Percentiles rank a stretch among this genome's conserved stretches.
Conservation (phyloP, 225 moss, liverwort and hornwort genomes). For the Takakia lepidozioides region DNA sequence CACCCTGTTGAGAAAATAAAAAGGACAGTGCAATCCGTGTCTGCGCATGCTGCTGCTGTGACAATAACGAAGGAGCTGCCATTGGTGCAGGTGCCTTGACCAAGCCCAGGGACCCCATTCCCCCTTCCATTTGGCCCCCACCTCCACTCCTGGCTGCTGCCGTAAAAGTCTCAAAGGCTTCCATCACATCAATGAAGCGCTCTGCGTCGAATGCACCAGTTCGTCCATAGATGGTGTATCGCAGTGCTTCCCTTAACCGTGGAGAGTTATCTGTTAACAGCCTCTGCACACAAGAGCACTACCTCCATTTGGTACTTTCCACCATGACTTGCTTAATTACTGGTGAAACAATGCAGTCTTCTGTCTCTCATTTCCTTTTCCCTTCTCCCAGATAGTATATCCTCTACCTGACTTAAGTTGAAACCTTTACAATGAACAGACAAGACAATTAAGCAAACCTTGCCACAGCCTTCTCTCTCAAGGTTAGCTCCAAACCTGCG, state of each 20-base stretch:
- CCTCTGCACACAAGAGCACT: constrained; percentile 69
- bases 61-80: constrained; percentile 12
- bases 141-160: constrained; percentile 82
- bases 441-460: not conserved
- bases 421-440: too few species aligned
- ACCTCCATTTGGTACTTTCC: too few species aligned
- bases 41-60: constrained; percentile 38
- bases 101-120: constrained; percentile 58
- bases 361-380: too few species aligned
- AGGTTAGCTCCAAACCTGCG: constrained; percentile 44
- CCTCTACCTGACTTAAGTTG: too few species aligned
- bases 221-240: constrained; percentile 95
- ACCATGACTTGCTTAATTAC: too few species aligned
- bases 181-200: constrained; percentile 96
- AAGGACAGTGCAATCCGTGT: constrained; percentile 84
- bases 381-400: too few species aligned
- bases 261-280: constrained; percentile 87
- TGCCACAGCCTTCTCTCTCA: not conserved
- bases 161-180: constrained; percentile 94
- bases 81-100: constrained; percentile 21
- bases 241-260: constrained; percentile 66
- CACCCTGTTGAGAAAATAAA: constrained; percentile 83
- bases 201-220: constrained; percentile 88
- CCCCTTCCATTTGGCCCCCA: constrained; percentile 70
- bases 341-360: too few species aligned